phyloP scores from a whole-genome alignment of 2,329 filamentous ascomycete genomes.

The Phaeomoniella chlamydospora region DNA sequence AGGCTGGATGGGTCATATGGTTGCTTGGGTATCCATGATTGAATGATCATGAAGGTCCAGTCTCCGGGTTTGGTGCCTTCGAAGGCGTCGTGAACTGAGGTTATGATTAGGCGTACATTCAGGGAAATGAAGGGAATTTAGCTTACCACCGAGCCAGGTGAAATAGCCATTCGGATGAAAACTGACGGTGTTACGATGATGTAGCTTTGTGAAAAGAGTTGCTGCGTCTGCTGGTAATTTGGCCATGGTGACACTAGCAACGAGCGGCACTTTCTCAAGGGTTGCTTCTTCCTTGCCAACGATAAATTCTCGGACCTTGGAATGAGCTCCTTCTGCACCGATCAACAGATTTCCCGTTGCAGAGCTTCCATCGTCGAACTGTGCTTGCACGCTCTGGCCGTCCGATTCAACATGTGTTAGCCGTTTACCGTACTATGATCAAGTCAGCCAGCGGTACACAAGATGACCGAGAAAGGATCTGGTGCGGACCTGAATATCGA shows the following conservation, averaged over 20 bases:
- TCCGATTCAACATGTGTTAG: slow-evolving; percentile 3
- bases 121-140: neutral
- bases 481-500: slow-evolving; percentile 14
- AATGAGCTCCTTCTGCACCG: slow-evolving; percentile 7
- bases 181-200: slow-evolving; percentile 3
- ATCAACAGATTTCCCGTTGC: slow-evolving; percentile 5
- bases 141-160: slow-evolving; percentile 5
- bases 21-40: slow-evolving; percentile 5
- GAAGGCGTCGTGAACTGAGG: slow-evolving; percentile 1
- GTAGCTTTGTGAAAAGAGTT: slow-evolving; percentile 1
- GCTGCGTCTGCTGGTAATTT: slow-evolving; percentile 3
- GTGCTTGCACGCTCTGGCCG: slow-evolving; percentile 3
- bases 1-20: slow-evolving; percentile 2
- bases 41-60: slow-evolving; percentile 5
- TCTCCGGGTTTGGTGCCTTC: slow-evolving; percentile 3
- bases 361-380: slow-evolving; percentile 5
- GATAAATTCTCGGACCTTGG: slow-evolving; percentile 5
- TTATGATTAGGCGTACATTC: neutral
- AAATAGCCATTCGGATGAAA: slow-evolving; percentile 6
- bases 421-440: slow-evolving; percentile 6
- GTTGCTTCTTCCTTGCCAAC: slow-evolving; percentile 6
- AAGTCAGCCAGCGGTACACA: neutral
- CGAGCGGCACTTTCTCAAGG: slow-evolving; percentile 2
- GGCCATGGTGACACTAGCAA: slow-evolving; percentile 3
- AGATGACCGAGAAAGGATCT: neutral